Evolutionary conservation across 1,284 basidiomycete genomes (phyloP), one percentile per base, ranked within the genome.

Genomic region (Somion occarium): DNA sequence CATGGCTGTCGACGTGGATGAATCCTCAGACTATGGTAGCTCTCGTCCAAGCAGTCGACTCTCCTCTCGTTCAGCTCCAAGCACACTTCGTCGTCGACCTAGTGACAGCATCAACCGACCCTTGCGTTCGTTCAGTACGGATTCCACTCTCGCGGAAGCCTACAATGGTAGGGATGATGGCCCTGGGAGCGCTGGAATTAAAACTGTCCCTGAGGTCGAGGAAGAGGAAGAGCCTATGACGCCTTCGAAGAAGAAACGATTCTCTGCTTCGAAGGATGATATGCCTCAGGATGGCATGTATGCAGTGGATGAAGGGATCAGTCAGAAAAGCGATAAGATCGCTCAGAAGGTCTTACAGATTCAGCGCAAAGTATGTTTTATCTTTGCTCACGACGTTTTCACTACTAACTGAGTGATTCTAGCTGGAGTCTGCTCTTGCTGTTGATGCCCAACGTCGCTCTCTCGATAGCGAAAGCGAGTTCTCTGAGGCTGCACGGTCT

Each of bases 241-340:
- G 2, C 68, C 73, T 23, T 60, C 67, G 48, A 80, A 76, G 67
- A 84, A 80, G 74, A 88, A 89, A 64, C 75, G 88, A 15, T 91
- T 91, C 68, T 89, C 87, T 2, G 83, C 80, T 5, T 75, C 78
- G 4, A 76, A 79, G 37, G 69, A 72, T 26, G 84, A 86, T 53
- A 56, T 69, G 22, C 74, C 76, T 45, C 83, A 87, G 58, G 88
- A 90, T 62, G 83, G 83, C 22, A 88, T 91, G 85, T 77, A 72
- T 51, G 88, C 88, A 22, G 86, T 91, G 13, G 88, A 91, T 59
- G 85, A 88, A 64, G 85, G 87, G 20, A 92, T 91, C 65, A 87
- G 80, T 57, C 76, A 84, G 63, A 84, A 85, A 65, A 91, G 86
- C 60, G 89, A 91, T 59, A 84, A 79, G 60, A 91, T 92, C 56